Base-by-base conservation (phyloP, 208 protist genomes). In the Kentomonas sorsogonicus region DNA sequence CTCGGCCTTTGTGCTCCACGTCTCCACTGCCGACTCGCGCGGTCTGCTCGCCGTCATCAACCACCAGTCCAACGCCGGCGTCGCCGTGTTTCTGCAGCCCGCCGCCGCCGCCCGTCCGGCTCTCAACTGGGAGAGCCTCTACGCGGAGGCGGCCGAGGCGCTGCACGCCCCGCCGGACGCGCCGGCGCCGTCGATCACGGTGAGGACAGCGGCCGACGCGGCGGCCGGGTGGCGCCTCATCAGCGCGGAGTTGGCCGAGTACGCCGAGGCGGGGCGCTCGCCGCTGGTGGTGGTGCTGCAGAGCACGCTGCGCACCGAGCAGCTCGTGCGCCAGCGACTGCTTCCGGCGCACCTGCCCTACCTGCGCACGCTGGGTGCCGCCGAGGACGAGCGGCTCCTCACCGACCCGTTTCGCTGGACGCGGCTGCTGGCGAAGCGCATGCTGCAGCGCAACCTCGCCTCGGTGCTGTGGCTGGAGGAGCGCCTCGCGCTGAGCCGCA, bases 371-470 rank as follows among this genome's bases (percentile, higher is more conserved):
- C 72, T 93, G 10, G 89, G 89, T 25, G 86, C 80, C 4, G 66
- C 59, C 10, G 89, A 95, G 53, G 89, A 95, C 54, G 85, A 91
- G 46, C 73, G 78, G 39, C 63, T 95, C 31, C 63, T 95, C 20
- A 62, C 72, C n/a, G 89, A 95, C 63, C 83, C 86, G 4, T 93
- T 95, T 47, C 78, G 83, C 44, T 95, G 89, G 86, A 39, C 68
- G 0, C 66, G 80, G 0, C 69, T 85, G n/a, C 68, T 93, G 9
- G 52, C 77, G 9, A 68, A 67, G 51, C 72, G 89, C 13, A 46
- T 93, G 39, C 60, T 92, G 3, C 86, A 95, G 60, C 80, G 89
- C 16, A 91, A 81, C 57, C 91, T 79, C 50, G 83, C 89, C 6
- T 88, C 81, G 6, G 46, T 76, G 5, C 60, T 92, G 33, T 93